A percentile compares a stretch with the other conserved stretches of the same genome.
Conservation (phyloP, 1,284 basidiomycete species). For the Rhodofomes roseus region DNA sequence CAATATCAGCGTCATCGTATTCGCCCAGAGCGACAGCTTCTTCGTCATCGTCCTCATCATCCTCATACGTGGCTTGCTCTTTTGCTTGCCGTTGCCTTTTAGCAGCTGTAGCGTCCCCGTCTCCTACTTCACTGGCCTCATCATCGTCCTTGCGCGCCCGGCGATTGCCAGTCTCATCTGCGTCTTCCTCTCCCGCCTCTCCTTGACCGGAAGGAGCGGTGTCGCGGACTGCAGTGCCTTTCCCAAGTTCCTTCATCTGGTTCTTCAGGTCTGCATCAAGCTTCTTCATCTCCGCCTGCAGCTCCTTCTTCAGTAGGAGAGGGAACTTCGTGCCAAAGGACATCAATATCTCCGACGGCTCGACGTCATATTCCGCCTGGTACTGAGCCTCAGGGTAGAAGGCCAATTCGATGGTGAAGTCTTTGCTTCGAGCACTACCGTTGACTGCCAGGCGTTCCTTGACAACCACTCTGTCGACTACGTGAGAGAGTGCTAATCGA, state of each 20-base stretch:
- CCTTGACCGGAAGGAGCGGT: conserved; percentile 39
- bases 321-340: conserved; percentile 81
- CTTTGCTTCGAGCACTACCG: conserved; percentile 69
- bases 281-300: conserved; percentile 84
- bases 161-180: conserved; percentile 66
- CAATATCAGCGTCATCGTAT: conserved; percentile 61
- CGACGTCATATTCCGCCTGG: conserved; percentile 80
- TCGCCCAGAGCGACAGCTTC: conserved; percentile 42
- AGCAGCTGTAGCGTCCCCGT: conserved; percentile 27
- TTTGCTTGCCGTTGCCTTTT: conserved; percentile 48
- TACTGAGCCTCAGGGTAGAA: conserved; percentile 92
- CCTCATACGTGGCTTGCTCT: conserved; percentile 55
- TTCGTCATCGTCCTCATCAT: conserved; percentile 53
- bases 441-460: conserved; percentile 76
- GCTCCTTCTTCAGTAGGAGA: conserved; percentile 82
- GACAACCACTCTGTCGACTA: conserved; percentile 84
- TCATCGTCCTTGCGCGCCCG: conserved; percentile 45
- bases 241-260: conserved; percentile 82
- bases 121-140: conserved; percentile 32
- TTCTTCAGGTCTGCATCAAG: conserved; percentile 78
- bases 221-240: conserved; percentile 59
- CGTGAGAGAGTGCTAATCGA: conserved; percentile 84
- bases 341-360: conserved; percentile 70
- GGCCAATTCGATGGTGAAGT: conserved; percentile 79
- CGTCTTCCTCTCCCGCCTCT: conserved; percentile 45